A percentile compares a stretch with the other conserved stretches of the same genome.
Evolutionary conservation across 208 protist species (phyloP).

Genomic region (Trypanosomatidae sp.): DNA sequence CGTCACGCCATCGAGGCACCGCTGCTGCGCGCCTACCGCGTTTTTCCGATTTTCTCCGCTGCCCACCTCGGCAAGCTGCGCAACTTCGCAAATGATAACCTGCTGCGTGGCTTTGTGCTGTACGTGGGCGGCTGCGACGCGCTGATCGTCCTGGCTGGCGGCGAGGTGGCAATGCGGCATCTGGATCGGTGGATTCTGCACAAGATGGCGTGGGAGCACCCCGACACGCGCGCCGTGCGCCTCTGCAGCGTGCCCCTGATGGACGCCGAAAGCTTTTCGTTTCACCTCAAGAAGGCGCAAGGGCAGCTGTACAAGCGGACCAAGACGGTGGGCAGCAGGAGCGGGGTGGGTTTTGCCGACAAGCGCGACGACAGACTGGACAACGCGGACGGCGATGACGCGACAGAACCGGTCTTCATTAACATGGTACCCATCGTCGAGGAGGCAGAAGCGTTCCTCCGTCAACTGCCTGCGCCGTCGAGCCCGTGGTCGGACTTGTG

Average conservation of each 20-base stretch:
- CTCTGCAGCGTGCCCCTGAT: conserved; percentile 58
- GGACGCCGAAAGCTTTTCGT: conserved; percentile 59
- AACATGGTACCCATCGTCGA: conserved; percentile 62
- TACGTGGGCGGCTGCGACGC: conserved; percentile 65
- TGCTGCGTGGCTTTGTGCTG: conserved; percentile 71
- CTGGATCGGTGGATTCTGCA: conserved; percentile 76
- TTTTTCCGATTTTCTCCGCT: conserved; percentile 61
- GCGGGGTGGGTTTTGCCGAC: neutral
- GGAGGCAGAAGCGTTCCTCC: conserved; percentile 67
- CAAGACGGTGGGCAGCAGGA: conserved; percentile 5
- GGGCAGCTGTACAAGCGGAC: conserved; percentile 11
- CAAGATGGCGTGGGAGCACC: conserved; percentile 76
- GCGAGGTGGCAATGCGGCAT: conserved; percentile 70
- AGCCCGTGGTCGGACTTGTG: conserved; percentile 52
- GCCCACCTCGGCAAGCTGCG: conserved; percentile 70
- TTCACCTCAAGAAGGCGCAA: conserved; percentile 34
- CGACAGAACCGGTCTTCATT: conserved; percentile 60
- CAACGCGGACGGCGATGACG: conserved; percentile 7
- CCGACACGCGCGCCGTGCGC: conserved; percentile 54
- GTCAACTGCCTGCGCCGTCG: conserved; percentile 47
- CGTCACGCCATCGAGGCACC: conserved; percentile 66
- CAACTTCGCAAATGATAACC: conserved; percentile 78
- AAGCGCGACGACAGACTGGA: neutral
- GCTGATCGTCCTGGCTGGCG: conserved; percentile 67
- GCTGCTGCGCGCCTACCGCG: conserved; percentile 64